Conservation (phyloP, 495 filamentous ascomycete species). For the Pseudomonodictys pantanalensis region DNA sequence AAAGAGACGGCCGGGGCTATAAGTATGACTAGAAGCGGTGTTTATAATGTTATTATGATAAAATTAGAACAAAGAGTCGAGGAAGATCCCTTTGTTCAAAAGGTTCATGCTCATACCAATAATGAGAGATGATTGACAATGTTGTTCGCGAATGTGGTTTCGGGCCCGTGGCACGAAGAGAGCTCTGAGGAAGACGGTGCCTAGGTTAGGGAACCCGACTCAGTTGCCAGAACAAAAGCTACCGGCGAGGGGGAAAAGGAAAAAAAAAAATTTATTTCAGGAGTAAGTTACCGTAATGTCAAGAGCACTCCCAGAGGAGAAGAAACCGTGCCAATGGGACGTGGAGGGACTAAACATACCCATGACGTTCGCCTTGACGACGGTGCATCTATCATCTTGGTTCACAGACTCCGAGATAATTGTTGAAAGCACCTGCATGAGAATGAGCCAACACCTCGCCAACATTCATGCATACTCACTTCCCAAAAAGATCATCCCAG, state of each 20-base stretch:
- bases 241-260: too few relatives aligned
- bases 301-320: too few relatives aligned
- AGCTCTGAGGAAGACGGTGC: too few relatives aligned
- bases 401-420: slow-evolving; percentile 4
- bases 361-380: too few relatives aligned
- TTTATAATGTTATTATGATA: neutral
- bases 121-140: neutral
- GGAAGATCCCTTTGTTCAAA: neutral
- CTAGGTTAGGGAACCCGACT: too few relatives aligned
- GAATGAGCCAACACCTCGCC: neutral
- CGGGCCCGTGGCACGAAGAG: too few relatives aligned
- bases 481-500: slow-evolving; percentile 5
- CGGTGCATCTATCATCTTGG: neutral
- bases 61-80: neutral
- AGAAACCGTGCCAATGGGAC: too few relatives aligned
- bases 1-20: neutral
- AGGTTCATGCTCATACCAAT: neutral
- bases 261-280: too few relatives aligned
- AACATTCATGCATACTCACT: neutral
- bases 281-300: too few relatives aligned
- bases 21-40: neutral
- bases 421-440: neutral
- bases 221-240: too few relatives aligned
- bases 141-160: too few relatives aligned
- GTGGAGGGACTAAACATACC: too few relatives aligned